Evolutionary conservation across 306 rosid genomes (phyloP), one percentile per base, ranked within the genome.

Genomic region (Vigna unguiculata): DNA sequence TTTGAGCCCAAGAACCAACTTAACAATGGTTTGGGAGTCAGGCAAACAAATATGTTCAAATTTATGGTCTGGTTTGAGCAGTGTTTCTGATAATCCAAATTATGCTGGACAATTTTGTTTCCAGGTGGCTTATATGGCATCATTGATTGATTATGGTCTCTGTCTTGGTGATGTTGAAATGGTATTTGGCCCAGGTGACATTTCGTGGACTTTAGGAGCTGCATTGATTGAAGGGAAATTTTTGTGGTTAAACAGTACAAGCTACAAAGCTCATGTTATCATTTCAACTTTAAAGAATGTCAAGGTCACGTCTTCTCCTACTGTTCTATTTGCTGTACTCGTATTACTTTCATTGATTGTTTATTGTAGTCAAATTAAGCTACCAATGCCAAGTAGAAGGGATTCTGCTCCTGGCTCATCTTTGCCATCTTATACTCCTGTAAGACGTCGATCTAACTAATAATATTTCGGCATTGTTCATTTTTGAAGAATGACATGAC

Each of bases 131-230:
- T 93, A 88, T 55, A 81, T 93, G 91, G 91, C 97, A 66, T 91
- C 93, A n/a, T 85, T 93, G 83, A 84, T 90, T 54, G 93, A 91
- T 40, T 86, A 86, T 82, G 81, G 88, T 64, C 74, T 91, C 49
- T 90, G 89, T 82, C 90, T 93, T 43, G 85, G 91, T 52, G 86
- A 87, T 71, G 85, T 76, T 78, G 93, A 89, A 60, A 86, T 90
- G 25, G 64, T 81, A 41, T 93, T 91, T 80, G 98, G 97, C 67
- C 98, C 97, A 41, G 88, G 85, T n/a, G 97, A 89, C 78, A 78
- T 89, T 75, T 87, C 97, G 47, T 93, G 98, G 97, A 93, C 98
- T 45, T 67, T 91, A 81, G 97, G 98, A 78, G 98, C 93, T 66
- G 93, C 93, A 32, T 59, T 93, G 78, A 81, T 90, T 45, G 97